Conservation (phyloP, 1,284 basidiomycete species). For the Amylostereum areolatum region DNA sequence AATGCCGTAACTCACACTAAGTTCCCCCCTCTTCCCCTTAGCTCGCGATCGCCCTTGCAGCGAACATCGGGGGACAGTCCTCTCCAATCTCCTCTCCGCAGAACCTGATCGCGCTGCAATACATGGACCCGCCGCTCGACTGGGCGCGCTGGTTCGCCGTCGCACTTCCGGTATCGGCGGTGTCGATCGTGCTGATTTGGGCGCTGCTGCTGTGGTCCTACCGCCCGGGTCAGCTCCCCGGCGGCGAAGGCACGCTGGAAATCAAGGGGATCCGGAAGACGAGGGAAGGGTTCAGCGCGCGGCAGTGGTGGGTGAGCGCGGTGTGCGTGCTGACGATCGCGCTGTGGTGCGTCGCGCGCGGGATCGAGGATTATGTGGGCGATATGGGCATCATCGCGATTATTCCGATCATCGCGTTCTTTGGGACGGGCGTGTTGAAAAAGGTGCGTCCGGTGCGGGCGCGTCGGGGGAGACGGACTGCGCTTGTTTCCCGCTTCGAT, state of each 20-base stretch:
- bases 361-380: conserved; percentile 75
- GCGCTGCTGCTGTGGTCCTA: conserved; percentile 83
- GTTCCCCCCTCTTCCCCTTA: conserved; percentile 22
- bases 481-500: background rate
- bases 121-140: conserved; percentile 83
- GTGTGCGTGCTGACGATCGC: conserved; percentile 86
- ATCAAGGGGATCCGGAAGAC: conserved; percentile 81
- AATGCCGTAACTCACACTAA: background rate
- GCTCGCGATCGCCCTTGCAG: conserved; percentile 95
- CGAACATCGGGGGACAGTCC: conserved; percentile 97
- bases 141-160: conserved; percentile 97
- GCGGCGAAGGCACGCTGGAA: conserved; percentile 73
- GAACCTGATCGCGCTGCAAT: conserved; percentile 88
- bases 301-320: conserved; percentile 88
- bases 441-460: conserved; percentile 57
- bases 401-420: conserved; percentile 91
- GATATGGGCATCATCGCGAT: conserved; percentile 99
- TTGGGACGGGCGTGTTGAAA: conserved; percentile 89
- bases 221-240: conserved; percentile 60
- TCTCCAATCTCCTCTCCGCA: conserved; percentile 96
- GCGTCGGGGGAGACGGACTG: background rate
- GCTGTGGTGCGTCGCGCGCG: conserved; percentile 89
- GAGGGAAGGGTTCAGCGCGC: conserved; percentile 72
- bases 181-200: conserved; percentile 91
- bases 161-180: conserved; percentile 82